Conservation (phyloP, 2,329 filamentous ascomycete genomes). For the Penicillium sumatraense region DNA sequence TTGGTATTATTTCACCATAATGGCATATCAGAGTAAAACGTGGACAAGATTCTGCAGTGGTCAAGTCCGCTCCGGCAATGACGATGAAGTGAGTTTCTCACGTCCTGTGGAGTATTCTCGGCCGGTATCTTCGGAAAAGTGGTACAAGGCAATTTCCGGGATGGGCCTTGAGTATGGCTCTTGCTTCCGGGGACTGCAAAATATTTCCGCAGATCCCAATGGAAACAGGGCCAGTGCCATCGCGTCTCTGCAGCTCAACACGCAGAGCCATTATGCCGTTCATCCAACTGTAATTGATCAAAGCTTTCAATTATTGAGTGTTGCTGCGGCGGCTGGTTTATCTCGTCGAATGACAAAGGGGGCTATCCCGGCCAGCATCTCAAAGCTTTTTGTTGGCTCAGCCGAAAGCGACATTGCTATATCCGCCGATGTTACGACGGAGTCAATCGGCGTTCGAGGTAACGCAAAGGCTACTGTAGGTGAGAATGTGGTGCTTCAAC, state of each 20-base stretch:
- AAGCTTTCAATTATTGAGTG: conserved; percentile 7
- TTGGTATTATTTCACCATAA: conserved; percentile 15
- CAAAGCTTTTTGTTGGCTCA: too few relatives aligned
- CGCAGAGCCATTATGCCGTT: background rate
- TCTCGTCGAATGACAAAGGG: background rate
- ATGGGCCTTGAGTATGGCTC: conserved; percentile 9
- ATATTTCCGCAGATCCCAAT: conserved; percentile 11
- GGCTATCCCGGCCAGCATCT: too few relatives aligned
- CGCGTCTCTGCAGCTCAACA: background rate
- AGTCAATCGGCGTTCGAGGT: too few relatives aligned
- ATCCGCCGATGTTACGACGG: too few relatives aligned
- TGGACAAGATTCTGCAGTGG: conserved; percentile 16
- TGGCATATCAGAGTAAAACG: conserved; percentile 3
- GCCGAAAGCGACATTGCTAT: too few relatives aligned
- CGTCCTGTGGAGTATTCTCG: background rate
- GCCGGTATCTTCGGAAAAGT: background rate
- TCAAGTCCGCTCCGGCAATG: background rate
- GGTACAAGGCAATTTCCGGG: conserved; percentile 8
- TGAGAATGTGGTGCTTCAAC: too few relatives aligned
- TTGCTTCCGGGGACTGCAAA: conserved; percentile 6
- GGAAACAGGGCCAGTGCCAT: background rate
- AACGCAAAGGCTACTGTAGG: too few relatives aligned
- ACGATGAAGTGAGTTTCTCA: background rate
- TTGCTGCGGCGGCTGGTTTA: conserved; percentile 1
- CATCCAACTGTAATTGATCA: conserved; percentile 17